These are phyloP conservation scores for Luffa aegyptiaca DNA, from an alignment of 306 rosid species.

Conservation along the genomic window DNA sequence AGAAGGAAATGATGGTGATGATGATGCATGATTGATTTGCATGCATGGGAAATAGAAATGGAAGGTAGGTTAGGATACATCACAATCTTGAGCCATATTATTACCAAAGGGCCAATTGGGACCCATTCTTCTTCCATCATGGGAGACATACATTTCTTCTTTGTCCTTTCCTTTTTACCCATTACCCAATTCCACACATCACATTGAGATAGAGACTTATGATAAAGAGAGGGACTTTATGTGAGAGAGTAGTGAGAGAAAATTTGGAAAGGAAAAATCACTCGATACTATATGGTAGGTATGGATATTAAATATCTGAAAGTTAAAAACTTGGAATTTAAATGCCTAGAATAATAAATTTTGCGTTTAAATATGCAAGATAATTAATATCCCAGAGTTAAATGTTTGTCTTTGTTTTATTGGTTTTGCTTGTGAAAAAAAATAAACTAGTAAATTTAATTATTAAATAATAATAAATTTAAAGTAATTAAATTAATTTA, in stretches of 20 bases:
- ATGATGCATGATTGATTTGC: background rate
- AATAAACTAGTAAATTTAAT: too few species aligned
- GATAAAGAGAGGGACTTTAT: background rate
- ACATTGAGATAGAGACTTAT: background rate
- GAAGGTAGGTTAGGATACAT: background rate
- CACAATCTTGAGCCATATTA: background rate
- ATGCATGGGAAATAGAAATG: background rate
- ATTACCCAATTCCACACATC: background rate
- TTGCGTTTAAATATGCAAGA: too few species aligned
- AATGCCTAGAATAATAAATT: too few species aligned
- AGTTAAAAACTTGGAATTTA: too few species aligned
- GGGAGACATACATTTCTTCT: constrained; percentile 10
- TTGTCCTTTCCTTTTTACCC: constrained; percentile 3
- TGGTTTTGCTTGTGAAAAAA: too few species aligned
- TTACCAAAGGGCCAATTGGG: background rate
- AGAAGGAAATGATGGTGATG: background rate
- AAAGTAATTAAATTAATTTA: too few species aligned
- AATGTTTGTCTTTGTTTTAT: too few species aligned
- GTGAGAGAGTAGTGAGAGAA: background rate
- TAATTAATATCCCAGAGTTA: too few species aligned
- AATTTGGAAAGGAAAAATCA: background rate
- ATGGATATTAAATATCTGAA: too few species aligned
- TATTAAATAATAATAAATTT: too few species aligned
- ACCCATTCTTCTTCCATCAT: constrained; percentile 8
- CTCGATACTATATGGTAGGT: too few species aligned